Conservation (phyloP, 192 early-diverging fungal genomes). For the Phlyctochytrium arcticum region DNA sequence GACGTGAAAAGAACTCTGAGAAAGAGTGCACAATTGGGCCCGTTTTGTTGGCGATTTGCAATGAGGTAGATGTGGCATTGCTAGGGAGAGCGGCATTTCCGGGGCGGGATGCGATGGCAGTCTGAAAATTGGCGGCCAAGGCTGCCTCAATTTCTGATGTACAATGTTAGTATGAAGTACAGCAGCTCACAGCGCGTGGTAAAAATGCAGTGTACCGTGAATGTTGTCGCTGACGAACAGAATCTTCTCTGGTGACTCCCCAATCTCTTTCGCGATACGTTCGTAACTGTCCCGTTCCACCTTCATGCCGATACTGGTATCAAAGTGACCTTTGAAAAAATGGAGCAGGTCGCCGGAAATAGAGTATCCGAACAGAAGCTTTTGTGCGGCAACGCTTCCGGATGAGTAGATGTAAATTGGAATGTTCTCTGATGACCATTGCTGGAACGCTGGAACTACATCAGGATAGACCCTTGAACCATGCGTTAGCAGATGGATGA, state of each 20-base stretch:
- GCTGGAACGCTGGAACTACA: conserved; percentile 71
- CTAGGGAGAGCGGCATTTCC: conserved; percentile 63
- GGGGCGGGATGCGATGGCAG: conserved; percentile 65
- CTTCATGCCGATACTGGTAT: conserved; percentile 87
- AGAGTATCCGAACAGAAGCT: conserved; percentile 82
- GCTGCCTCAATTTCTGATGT: conserved; percentile 73
- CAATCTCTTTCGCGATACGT: conserved; percentile 70
- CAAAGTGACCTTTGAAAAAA: conserved; percentile 84
- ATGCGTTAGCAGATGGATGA: neutral
- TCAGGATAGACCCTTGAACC: conserved; percentile 73
- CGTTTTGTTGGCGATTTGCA: neutral
- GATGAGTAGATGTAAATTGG: conserved; percentile 94
- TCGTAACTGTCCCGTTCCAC: conserved; percentile 63
- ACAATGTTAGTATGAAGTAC: too few relatives aligned
- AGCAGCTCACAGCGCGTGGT: too few relatives aligned
- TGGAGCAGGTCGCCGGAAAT: conserved; percentile 73
- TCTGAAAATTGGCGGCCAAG: conserved; percentile 62
- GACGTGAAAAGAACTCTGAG: conserved; percentile 16
- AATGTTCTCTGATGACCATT: conserved; percentile 58
- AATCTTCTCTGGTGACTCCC: conserved; percentile 39
- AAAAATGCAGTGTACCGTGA: conserved; percentile 39
- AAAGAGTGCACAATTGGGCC: conserved; percentile 31
- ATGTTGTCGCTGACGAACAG: conserved; percentile 94
- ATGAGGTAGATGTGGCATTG: neutral
- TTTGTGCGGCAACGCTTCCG: conserved; percentile 90